Evolutionary conservation across 2,329 filamentous ascomycete species (phyloP), one percentile per base, ranked within the genome.

Genomic region (Seiridium cupressi): DNA sequence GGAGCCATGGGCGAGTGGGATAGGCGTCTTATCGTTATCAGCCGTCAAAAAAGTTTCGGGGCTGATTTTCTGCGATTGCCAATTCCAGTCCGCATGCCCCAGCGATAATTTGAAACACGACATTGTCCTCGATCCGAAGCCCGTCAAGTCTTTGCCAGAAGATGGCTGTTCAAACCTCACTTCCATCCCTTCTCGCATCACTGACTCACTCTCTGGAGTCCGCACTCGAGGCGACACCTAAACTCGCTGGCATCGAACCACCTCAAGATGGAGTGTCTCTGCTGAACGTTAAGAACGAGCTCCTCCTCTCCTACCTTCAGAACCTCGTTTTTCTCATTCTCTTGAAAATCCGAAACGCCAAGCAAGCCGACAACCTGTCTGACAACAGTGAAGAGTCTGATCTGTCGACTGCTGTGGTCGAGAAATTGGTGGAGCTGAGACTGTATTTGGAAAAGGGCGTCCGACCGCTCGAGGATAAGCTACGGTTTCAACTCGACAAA

Each of bases 401-500:
- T 0, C 75, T 88, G 1, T 81, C 88, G 51, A 84, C 90, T 54
- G 82, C 89, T 2, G 88, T 93, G 0, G 89, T 95, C 2, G 89
- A 89, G 66, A 97, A 96, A 72, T 83, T 99, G n/a, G 87, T 93
- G 18, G 93, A 97, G 74, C 80, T 97, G 57, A 86, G 94, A n/a
- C 82, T 97, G 1, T 98, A 96, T 72, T 81, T 99, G 1, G 96
- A 99, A 70, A 93, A 93, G 72, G 96, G 95, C 65, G 91, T 97
- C 3, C 87, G 91, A 13, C 95, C 95, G 0, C 78, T 98, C 13
- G 96, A 99, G 76, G 89, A 90, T 66, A 91, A 93, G 68, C 78
- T 99, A 63, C 94, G 93, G 66, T 99, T 97, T 76, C 93, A 97
- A 73, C 92, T 99, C 69, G 94, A 98, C 75, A 95, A 96, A 72